Evolutionary conservation across 164 flowering plant species (phyloP).

Genomic region (Stephania yunnanensis): DNA sequence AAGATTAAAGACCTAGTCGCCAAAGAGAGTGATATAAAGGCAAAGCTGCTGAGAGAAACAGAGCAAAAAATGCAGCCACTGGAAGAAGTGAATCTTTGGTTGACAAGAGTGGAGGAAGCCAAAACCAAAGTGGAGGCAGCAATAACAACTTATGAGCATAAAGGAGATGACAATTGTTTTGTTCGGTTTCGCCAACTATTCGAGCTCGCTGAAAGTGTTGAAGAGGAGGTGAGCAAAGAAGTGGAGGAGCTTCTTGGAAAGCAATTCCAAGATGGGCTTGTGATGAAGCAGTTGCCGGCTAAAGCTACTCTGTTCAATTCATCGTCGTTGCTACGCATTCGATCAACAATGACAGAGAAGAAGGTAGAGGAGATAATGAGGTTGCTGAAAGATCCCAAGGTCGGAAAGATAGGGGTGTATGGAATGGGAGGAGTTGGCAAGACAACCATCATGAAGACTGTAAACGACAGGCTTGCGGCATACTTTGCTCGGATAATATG

Average conservation of each 20-base stretch:
- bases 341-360: conserved; percentile 2
- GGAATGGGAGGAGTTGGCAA: conserved; percentile 21
- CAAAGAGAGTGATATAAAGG: conserved; percentile 1
- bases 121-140: not conserved
- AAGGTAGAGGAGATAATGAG: conserved; percentile 4
- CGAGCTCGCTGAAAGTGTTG: not conserved
- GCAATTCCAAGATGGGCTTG: not conserved
- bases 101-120: conserved; percentile 7
- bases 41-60: not conserved
- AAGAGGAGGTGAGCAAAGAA: not conserved
- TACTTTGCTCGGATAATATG: conserved; percentile 8
- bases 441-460: conserved; percentile 16
- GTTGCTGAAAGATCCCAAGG: not conserved
- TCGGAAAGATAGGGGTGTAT: conserved; percentile 14
- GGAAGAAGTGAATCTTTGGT: conserved; percentile 5
- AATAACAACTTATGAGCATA: not conserved
- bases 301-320: not conserved
- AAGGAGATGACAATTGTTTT: conserved; percentile 6
- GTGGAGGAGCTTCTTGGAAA: conserved; percentile 5
- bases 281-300: not conserved
- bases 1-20: not conserved
- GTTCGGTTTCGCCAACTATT: not conserved
- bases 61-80: not conserved
- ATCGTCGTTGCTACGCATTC: not conserved
- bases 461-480: conserved; percentile 2